phyloP scores from a whole-genome alignment of 2,329 filamentous ascomycete species.

The Colletotrichum salicis region DNA sequence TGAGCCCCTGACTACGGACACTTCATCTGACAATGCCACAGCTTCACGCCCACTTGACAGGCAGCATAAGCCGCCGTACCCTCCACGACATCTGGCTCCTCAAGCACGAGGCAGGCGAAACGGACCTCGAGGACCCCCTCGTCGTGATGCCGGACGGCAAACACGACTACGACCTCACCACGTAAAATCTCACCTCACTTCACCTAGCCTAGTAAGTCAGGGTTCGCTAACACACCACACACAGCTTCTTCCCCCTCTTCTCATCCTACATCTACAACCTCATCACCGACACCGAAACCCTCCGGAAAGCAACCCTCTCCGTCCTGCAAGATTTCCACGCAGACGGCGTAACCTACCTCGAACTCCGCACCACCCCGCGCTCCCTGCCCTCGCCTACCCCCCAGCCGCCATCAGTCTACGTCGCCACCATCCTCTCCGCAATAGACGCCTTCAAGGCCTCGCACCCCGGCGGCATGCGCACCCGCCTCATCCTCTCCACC shows the following conservation, averaged over 20 bases:
- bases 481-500: conserved; percentile 77
- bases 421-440: conserved; percentile 72
- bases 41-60: conserved; percentile 84
- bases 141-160: conserved; percentile 76
- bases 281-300: conserved; percentile 69
- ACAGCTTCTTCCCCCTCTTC: conserved; percentile 81
- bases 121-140: conserved; percentile 74
- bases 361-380: conserved; percentile 83
- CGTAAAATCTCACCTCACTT: conserved; percentile 56
- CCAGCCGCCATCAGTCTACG: conserved; percentile 66
- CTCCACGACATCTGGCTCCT: conserved; percentile 79
- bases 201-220: too few species aligned
- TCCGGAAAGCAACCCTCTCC: conserved; percentile 70
- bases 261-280: conserved; percentile 83
- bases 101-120: conserved; percentile 64
- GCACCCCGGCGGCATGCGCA: conserved; percentile 58
- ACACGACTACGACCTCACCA: conserved; percentile 75
- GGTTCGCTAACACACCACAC: too few species aligned
- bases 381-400: conserved; percentile 11
- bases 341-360: conserved; percentile 81
- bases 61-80: conserved; percentile 77
- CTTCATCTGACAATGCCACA: conserved; percentile 45
- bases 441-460: conserved; percentile 63
- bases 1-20: neutral
- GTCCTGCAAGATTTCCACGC: conserved; percentile 74